These are phyloP conservation scores for Andrographis paniculata DNA, from an alignment of 305 asterid species.

Conservation along the genomic window DNA sequence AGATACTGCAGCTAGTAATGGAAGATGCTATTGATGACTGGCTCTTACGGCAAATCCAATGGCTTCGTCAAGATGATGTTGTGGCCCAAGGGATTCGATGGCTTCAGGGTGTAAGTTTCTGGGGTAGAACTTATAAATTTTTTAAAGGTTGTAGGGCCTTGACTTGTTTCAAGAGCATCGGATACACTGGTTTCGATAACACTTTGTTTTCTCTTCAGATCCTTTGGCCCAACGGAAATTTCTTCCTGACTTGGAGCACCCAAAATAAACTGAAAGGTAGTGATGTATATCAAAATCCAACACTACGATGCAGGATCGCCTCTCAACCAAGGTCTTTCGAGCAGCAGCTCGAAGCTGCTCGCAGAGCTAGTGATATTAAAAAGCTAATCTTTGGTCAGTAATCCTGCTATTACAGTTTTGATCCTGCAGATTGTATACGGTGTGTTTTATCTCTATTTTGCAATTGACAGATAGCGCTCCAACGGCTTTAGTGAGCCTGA, in stretches of 20 bases:
- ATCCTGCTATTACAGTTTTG: too few species aligned
- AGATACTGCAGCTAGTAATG: slow-evolving; percentile 93
- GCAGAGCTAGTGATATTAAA: slow-evolving; percentile 82
- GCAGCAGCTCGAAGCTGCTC: slow-evolving; percentile 95
- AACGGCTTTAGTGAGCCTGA: slow-evolving; percentile 83
- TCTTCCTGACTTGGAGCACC: slow-evolving; percentile 50
- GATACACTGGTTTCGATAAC: slow-evolving; percentile 13
- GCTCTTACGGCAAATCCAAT: slow-evolving; percentile 86
- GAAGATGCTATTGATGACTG: slow-evolving; percentile 99
- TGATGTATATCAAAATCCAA: slow-evolving; percentile 28
- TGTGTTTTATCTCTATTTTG: too few species aligned
- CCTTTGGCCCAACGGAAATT: slow-evolving; percentile 91
- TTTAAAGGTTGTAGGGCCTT: too few species aligned
- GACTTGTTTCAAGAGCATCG: slow-evolving; percentile 10
- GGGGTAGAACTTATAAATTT: slow-evolving; percentile 14
- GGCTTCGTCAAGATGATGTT: slow-evolving; percentile 82
- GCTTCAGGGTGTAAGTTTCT: slow-evolving; percentile 76
- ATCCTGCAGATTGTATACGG: too few species aligned
- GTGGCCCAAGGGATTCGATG: slow-evolving; percentile 79
- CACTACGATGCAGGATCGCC: slow-evolving; percentile 30
- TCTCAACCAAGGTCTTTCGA: slow-evolving; percentile 65
- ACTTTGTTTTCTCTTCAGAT: slow-evolving; percentile 32
- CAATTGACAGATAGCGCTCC: slow-evolving; percentile 89
- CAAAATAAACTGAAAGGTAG: slow-evolving; percentile 27
- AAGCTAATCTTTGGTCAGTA: slow-evolving; percentile 78